Base-by-base conservation (phyloP, 1,284 basidiomycete genomes). In the Abortiporus biennis region DNA sequence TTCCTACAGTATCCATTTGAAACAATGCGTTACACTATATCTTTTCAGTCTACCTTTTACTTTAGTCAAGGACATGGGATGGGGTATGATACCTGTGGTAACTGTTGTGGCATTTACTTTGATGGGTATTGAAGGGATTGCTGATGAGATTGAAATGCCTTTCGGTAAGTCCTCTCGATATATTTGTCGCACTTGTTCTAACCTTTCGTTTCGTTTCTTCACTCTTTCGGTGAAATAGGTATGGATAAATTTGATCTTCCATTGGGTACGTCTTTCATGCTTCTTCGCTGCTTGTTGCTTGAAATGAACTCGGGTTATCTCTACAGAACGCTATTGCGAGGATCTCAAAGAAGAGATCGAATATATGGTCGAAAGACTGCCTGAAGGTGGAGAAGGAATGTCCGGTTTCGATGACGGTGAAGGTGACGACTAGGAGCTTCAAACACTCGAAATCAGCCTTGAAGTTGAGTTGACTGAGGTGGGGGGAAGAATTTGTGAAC, bases 71-170 rank as follows among this genome's bases (percentile, higher is more conserved):
- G 84, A 89, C 40, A 65, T 90, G 45, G 79, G 82, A 12, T 92
- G 85, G 87, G 74, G 74, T 36, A 87, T 84, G 58, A 70, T 94
- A 15, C 86, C 85, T n/a, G 72, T 93, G 22, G 80, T 89, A 8
- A 87, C 85, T 17, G 78, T 85, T 3, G 83, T 91, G 23, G 83
- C 87, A 11, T 90, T 94, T 64, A 92, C 87, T 3, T 75, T 94
- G 48, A 92, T 92, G 84, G 92, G 91, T 9, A 85, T 95, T 42
- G 92, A 95, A 65, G 91, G 91, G 8, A 93, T 95, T 48, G 91
- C 91, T 0, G 84, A 92, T 48, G 83, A 92, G 63, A 89, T 93
- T 49, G 92, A 94, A 60, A 87, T 88, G 82, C 92, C 92, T 2
- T 88, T 86, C 48, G 85, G 82, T 82, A 48, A 44, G 71, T 62